Evolutionary conservation across 2,329 filamentous ascomycete genomes (phyloP), one percentile per base, ranked within the genome.

Genomic region (Curvularia eragrostidis): DNA sequence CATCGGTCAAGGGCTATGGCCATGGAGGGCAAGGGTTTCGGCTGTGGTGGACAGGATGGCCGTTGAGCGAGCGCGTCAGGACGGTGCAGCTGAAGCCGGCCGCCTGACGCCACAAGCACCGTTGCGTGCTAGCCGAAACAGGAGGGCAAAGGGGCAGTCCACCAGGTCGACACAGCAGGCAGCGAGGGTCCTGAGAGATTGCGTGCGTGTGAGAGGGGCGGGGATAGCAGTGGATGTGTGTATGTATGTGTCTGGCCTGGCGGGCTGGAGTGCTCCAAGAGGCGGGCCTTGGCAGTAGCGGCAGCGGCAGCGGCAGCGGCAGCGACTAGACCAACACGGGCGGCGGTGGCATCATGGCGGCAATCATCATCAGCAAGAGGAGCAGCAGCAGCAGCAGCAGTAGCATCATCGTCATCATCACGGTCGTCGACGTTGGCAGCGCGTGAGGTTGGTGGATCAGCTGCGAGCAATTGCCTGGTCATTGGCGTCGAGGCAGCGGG

Each of bases 111-210:
- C 54, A 56, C 54, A 52, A 48, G 43, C 36, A 56, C 54, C 49
- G 54, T 56, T 56, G 54, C 19, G 36, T 43, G 49, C 54, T 56
- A 56, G 54, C 43, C 43, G 54, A 56, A 56, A 56, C 54, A 53
- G 36, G 24, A n/a, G 32, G 23, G 36, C 39, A 39, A 34, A 53
- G 54, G 43, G 32, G 53, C 19, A 19, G 39, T 12, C 28, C 15
- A 24, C 6, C 4, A 36, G 15, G 30, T 52, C 47, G 47, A 53
- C 48, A 49, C 28, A 30, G 28, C 12, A 30, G 28, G 50, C 5
- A 30, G 52, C 36, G 38, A 39, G 50, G 44, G 12, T 10, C 21
- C 26, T 21, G 34, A 42, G 48, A 36, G 24, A 24, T n/a, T 32
- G 42, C 18, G 43, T 34, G 30, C 30, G 43, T 34, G 30, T 13